Conservation (phyloP, 371 early-diverging fungal genomes). For the Mortierella sp. region DNA sequence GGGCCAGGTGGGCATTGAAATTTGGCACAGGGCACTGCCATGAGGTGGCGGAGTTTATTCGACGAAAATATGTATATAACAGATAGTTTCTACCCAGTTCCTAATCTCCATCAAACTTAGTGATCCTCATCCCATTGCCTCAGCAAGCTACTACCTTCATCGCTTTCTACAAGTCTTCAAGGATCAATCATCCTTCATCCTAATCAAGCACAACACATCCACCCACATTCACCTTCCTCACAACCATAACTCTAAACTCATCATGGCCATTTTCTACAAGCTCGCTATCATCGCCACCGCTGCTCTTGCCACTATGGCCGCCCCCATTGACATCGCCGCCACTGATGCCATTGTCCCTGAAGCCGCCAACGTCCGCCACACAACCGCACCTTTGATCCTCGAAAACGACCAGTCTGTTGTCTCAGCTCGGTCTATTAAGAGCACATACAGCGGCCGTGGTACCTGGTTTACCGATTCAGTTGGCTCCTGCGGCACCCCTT, state of each 20-base stretch:
- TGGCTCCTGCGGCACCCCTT: slow-evolving; percentile 37
- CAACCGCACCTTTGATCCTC: slow-evolving; percentile 20
- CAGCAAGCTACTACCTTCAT: slow-evolving; percentile 2
- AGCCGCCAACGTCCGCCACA: slow-evolving; percentile 25
- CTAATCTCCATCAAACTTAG: not conserved
- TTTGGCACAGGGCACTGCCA: not conserved
- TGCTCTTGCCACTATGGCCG: slow-evolving; percentile 32
- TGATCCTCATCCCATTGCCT: not conserved
- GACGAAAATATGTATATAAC: slow-evolving; percentile 16
- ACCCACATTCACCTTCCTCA: not conserved
- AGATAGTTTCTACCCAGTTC: not conserved
- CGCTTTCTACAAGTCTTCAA: slow-evolving; percentile 9
- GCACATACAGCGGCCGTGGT: slow-evolving; percentile 27
- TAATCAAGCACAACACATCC: not conserved
- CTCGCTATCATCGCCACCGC: slow-evolving; percentile 43
- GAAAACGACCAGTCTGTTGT: slow-evolving; percentile 9
- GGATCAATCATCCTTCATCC: not conserved
- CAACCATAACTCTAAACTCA: slow-evolving; percentile 6
- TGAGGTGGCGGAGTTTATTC: not conserved
- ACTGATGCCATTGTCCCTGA: slow-evolving; percentile 12
- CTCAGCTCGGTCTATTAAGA: slow-evolving; percentile 2
- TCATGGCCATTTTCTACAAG: slow-evolving; percentile 44
- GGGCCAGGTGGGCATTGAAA: not conserved
- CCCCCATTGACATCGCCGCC: slow-evolving; percentile 31
- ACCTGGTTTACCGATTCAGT: slow-evolving; percentile 36